Evolutionary conservation across 2,329 filamentous ascomycete species (phyloP).

Genomic region (Aspergillus ruber): DNA sequence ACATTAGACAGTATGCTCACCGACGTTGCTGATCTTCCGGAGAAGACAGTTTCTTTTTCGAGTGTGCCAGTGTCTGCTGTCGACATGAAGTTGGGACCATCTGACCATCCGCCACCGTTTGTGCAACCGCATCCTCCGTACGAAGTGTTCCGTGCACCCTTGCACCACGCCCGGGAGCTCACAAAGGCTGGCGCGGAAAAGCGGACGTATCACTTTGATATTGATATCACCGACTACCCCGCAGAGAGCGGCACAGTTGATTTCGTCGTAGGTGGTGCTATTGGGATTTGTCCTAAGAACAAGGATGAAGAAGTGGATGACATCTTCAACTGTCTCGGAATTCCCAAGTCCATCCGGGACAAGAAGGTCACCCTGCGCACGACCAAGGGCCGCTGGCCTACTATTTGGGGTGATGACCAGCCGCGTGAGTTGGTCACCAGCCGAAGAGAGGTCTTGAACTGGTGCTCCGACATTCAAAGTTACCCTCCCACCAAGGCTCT

Average conservation of each 20-base stretch:
- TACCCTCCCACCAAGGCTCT: conserved; percentile 85
- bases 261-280: conserved; percentile 93
- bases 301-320: conserved; percentile 70
- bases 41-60: conserved; percentile 64
- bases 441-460: conserved; percentile 82
- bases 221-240: conserved; percentile 93
- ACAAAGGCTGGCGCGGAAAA: conserved; percentile 88
- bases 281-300: conserved; percentile 89
- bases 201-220: conserved; percentile 93
- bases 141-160: conserved; percentile 80
- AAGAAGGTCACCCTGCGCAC: conserved; percentile 77
- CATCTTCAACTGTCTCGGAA: conserved; percentile 70
- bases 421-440: conserved; percentile 83
- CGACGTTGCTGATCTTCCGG: conserved; percentile 64
- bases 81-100: conserved; percentile 28
- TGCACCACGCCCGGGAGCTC: conserved; percentile 77
- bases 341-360: conserved; percentile 77
- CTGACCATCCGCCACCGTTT: conserved; percentile 70
- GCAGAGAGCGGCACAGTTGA: conserved; percentile 72
- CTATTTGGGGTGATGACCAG: conserved; percentile 91
- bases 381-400: conserved; percentile 81
- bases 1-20: conserved; percentile 64
- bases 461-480: conserved; percentile 91
- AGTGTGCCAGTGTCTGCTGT: conserved; percentile 29
- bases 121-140: conserved; percentile 94